Evolutionary conservation across 2,329 filamentous ascomycete species (phyloP).

Genomic region (Berkeleyomyces rouxiae): DNA sequence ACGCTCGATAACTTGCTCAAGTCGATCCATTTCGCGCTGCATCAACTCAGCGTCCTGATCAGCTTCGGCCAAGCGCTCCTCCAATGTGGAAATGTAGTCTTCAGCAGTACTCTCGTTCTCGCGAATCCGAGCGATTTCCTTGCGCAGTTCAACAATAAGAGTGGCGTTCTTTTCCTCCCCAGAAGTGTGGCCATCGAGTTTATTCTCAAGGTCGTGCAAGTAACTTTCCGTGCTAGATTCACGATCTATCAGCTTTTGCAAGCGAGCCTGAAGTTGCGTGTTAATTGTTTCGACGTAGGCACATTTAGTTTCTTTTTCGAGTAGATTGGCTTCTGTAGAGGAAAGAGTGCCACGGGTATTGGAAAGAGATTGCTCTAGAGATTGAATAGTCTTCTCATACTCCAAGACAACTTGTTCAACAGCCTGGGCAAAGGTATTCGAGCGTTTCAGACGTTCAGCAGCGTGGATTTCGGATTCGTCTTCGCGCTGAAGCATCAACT

Average conservation of each 20-base stretch:
- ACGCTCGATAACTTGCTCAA: slow-evolving; percentile 89
- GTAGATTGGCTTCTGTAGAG: slow-evolving; percentile 64
- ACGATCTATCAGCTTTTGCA: slow-evolving; percentile 87
- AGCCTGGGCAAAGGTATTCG: slow-evolving; percentile 87
- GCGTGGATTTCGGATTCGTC: slow-evolving; percentile 44
- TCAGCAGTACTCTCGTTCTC: slow-evolving; percentile 85
- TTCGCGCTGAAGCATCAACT: slow-evolving; percentile 24
- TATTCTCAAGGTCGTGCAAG: slow-evolving; percentile 76
- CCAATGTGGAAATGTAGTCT: slow-evolving; percentile 92
- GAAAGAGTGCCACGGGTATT: slow-evolving; percentile 73
- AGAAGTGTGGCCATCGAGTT: slow-evolving; percentile 75
- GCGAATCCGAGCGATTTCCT: slow-evolving; percentile 72
- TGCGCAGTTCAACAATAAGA: slow-evolving; percentile 72
- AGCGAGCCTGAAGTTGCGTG: slow-evolving; percentile 66
- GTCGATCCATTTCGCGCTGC: slow-evolving; percentile 85
- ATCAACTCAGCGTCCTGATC: slow-evolving; percentile 94
- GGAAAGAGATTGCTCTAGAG: slow-evolving; percentile 76
- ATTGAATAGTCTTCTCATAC: slow-evolving; percentile 97
- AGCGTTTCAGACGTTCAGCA: slow-evolving; percentile 77
- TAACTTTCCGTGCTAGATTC: slow-evolving; percentile 87
- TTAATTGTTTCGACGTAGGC: slow-evolving; percentile 89
- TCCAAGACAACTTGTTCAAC: slow-evolving; percentile 93
- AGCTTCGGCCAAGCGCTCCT: slow-evolving; percentile 85
- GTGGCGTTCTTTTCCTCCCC: slow-evolving; percentile 86
- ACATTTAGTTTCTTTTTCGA: slow-evolving; percentile 88